Evolutionary conservation across 352 stramenopile species (phyloP).

Genomic region (Phytopythium sindhum): DNA sequence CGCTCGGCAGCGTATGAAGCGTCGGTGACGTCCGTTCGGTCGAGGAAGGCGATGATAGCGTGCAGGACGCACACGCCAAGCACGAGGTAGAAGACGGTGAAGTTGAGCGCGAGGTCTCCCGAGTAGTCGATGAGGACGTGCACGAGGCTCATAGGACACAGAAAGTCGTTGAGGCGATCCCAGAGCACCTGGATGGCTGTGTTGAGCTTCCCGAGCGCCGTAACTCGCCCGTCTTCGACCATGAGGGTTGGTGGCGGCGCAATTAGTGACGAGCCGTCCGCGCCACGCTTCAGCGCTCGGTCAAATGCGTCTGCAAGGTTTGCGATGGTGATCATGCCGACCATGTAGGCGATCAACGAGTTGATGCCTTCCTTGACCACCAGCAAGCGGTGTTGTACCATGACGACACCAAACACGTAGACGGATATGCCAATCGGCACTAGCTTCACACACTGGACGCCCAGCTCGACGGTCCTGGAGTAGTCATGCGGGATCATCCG

Average conservation of each 20-base stretch:
- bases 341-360: constrained; percentile 18
- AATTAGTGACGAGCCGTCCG: constrained; percentile 11
- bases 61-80: constrained; percentile 25
- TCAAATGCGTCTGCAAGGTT: constrained; percentile 21
- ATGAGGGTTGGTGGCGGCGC: constrained; percentile 12
- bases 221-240: constrained; percentile 8
- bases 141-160: constrained; percentile 21
- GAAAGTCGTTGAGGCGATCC: constrained; percentile 31
- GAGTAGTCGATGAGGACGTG: constrained; percentile 23
- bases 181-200: constrained; percentile 30
- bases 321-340: constrained; percentile 21
- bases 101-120: constrained; percentile 17
- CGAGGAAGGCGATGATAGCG: constrained; percentile 24
- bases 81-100: constrained; percentile 25
- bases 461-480: background rate
- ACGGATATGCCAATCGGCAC: constrained; percentile 15
- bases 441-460: constrained; percentile 10
- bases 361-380: constrained; percentile 21
- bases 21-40: constrained; percentile 22
- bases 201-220: constrained; percentile 19
- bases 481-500: background rate
- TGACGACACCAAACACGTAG: constrained; percentile 18
- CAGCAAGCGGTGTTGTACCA: constrained; percentile 15
- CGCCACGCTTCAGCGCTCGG: constrained; percentile 13
- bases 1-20: constrained; percentile 17